Evolutionary conservation across 192 early-diverging fungal species (phyloP).

Genomic region (Jimgerdemannia flammicorona): DNA sequence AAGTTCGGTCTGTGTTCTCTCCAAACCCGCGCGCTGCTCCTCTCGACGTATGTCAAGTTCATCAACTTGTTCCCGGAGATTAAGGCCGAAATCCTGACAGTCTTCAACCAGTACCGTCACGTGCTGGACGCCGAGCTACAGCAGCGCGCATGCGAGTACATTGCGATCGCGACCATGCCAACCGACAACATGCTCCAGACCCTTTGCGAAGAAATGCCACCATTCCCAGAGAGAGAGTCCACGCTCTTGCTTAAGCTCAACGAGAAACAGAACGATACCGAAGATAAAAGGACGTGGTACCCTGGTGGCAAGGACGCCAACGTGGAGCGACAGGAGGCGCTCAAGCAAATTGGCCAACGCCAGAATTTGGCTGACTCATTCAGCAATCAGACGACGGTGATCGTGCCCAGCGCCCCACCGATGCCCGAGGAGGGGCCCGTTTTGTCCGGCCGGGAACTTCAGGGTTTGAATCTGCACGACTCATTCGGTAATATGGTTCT

Average conservation of each 20-base stretch:
- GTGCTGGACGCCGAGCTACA: slow-evolving; percentile 95
- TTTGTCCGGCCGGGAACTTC: slow-evolving; percentile 27
- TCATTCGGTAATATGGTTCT: slow-evolving; percentile 36
- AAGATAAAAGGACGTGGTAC: slow-evolving; percentile 94
- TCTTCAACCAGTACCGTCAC: slow-evolving; percentile 84
- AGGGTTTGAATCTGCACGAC: slow-evolving; percentile 12
- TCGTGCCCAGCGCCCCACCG: not conserved
- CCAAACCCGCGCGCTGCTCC: slow-evolving; percentile 75
- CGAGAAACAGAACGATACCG: slow-evolving; percentile 84
- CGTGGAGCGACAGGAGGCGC: slow-evolving; percentile 47
- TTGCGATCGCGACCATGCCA: slow-evolving; percentile 77
- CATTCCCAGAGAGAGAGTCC: slow-evolving; percentile 92
- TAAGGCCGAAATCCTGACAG: slow-evolving; percentile 77
- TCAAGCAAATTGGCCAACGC: slow-evolving; percentile 28
- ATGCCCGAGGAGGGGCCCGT: slow-evolving; percentile 15
- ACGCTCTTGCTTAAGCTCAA: slow-evolving; percentile 79
- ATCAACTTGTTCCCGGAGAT: slow-evolving; percentile 98
- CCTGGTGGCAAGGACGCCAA: slow-evolving; percentile 87
- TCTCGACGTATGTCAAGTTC: slow-evolving; percentile 95
- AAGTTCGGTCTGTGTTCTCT: slow-evolving; percentile 82
- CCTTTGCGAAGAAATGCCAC: slow-evolving; percentile 98
- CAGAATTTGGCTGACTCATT: slow-evolving; percentile 5
- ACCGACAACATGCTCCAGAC: slow-evolving; percentile 86
- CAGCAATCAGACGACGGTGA: not conserved
- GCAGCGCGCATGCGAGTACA: slow-evolving; percentile 96